Base-by-base conservation (phyloP, 164 flowering plant genomes). In the Chimonanthus salicifolius region DNA sequence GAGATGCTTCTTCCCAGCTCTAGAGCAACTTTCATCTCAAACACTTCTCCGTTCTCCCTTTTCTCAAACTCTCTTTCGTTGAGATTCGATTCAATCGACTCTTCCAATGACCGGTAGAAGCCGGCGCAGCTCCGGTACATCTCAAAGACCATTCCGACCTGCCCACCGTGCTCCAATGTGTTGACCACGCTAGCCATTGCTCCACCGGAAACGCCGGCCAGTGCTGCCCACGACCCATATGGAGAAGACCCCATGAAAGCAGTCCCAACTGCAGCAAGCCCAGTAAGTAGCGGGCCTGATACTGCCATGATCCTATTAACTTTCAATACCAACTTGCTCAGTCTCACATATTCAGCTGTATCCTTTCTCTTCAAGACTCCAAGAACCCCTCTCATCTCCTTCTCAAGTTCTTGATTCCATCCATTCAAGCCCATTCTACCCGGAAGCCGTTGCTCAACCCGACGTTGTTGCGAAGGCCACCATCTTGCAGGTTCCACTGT, bases 61-160 rank as follows among this genome's bases (percentile, higher is more conserved):
- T 47, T 48, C 69, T 67, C 76, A 46, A 21, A 73, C 49, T 62
- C 21, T 10, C 78, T 81, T 49, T 64, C 71, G 4, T 45, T 33
- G 44, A 84, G 45, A 4, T 76, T 78, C 0, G 72, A 72, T 68
- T 79, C 81, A 15, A 83, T 82, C 18, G 74, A 48, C 72, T 83
- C 87, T 71, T 83, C 83, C 72, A 86, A 45, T 0, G 73, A 69
- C 49, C 66, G 67, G n/a, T 83, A 85, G 6, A 68, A 79, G 1
- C 89, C 89, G 0, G 82, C 85, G 49, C 74, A 71, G 74, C 67
- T 82, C 67, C 86, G 66, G 18, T 86, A 86, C 87, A 84, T 86
- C 79, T 86, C 89, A 65, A 83, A 72, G 62, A 86, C 82, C 89
- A 86, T 88, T 6, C 89, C 91, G 1, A 88, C 83, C 79, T 88